A percentile compares a stretch with the other conserved stretches of the same genome.
Evolutionary conservation across 2,329 filamentous ascomycete genomes (phyloP).

Genomic region (Paracoccidioides brasiliensis): DNA sequence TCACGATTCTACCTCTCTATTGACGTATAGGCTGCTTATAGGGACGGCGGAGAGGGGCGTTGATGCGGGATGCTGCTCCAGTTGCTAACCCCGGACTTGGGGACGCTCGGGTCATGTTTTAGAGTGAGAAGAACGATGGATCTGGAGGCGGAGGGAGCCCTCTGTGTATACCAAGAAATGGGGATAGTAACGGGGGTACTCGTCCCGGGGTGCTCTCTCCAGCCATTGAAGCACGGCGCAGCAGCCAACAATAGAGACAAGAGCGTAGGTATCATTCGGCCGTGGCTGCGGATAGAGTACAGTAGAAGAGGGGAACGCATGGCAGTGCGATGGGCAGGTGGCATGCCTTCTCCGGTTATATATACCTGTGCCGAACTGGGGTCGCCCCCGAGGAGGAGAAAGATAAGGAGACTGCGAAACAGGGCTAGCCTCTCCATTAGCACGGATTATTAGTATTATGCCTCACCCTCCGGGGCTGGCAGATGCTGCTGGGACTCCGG

Average conservation of each 20-base stretch:
- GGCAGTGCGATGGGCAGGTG: not conserved
- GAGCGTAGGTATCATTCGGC: constrained; percentile 1
- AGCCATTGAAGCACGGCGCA: constrained; percentile 3
- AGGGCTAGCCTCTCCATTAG: too few species aligned
- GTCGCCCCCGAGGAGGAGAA: too few species aligned
- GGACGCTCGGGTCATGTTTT: too few species aligned
- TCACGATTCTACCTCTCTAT: too few species aligned
- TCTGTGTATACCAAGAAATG: not conserved
- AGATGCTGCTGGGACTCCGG: not conserved
- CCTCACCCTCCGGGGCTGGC: not conserved
- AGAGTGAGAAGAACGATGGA: too few species aligned
- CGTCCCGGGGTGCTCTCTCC: not conserved
- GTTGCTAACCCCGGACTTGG: not conserved
- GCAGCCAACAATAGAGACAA: constrained; percentile 2
- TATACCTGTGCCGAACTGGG: too few species aligned
- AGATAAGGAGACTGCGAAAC: too few species aligned
- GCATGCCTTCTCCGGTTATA: not conserved
- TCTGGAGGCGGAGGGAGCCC: not conserved
- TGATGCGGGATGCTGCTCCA: too few species aligned
- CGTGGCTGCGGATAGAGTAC: constrained; percentile 1
- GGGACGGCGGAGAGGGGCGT: too few species aligned
- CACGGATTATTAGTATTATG: not conserved
- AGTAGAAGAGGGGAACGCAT: not conserved
- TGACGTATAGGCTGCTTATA: too few species aligned
- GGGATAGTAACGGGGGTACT: too few species aligned